Evolutionary conservation across 768 basidiomycete species (phyloP).

Genomic region (Suillus plorans): DNA sequence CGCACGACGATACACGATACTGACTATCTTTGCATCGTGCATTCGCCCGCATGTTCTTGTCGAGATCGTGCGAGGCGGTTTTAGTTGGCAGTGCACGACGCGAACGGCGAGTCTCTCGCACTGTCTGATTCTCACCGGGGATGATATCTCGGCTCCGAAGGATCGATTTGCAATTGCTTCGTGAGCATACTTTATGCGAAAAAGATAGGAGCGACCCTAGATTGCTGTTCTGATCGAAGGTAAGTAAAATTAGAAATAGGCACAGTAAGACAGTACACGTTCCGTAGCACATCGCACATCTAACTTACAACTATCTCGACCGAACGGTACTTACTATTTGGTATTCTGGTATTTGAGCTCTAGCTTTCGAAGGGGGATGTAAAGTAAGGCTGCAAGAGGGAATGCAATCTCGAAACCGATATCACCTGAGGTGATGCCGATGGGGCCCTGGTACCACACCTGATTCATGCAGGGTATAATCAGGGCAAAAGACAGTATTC

Average conservation of each 20-base stretch:
- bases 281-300: background rate
- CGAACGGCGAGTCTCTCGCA: no score
- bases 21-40: no score
- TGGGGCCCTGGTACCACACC: slow-evolving; percentile 69
- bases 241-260: background rate
- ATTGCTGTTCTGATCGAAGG: background rate
- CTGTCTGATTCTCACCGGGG: no score
- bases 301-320: background rate
- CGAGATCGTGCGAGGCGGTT: no score
- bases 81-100: no score
- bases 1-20: no score
- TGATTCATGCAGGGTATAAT: slow-evolving; percentile 71
- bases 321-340: slow-evolving; percentile 10
- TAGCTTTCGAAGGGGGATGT: slow-evolving; percentile 53
- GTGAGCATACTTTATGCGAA: background rate
- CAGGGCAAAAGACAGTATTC: slow-evolving; percentile 50
- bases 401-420: slow-evolving; percentile 70
- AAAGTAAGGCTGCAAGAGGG: slow-evolving; percentile 43
- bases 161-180: background rate
- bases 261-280: background rate
- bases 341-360: slow-evolving; percentile 40
- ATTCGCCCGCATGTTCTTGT: no score
- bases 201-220: background rate
- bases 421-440: slow-evolving; percentile 64
- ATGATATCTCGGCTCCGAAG: background rate